These are phyloP conservation scores for Pterulicium gracile DNA, from an alignment of 1,284 basidiomycete species.

Conservation along the genomic window DNA sequence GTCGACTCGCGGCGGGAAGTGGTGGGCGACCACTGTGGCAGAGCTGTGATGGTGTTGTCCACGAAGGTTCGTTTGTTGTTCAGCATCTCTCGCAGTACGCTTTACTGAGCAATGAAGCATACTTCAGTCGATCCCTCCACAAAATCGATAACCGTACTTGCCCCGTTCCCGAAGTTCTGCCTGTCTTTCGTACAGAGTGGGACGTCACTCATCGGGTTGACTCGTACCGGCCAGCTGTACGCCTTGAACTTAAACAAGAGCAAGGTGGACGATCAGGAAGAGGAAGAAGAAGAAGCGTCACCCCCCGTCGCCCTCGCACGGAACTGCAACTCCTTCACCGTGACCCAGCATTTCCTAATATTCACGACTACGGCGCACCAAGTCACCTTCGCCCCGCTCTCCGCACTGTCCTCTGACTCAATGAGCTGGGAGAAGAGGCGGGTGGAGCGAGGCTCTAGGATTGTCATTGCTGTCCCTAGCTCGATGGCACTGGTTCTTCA, in stretches of 20 bases:
- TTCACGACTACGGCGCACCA: constrained; percentile 84
- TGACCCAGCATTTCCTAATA: constrained; percentile 77
- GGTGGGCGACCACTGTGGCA: too few species aligned
- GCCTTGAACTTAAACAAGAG: too few species aligned
- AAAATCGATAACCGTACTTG: too few species aligned
- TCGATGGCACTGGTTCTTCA: constrained; percentile 88
- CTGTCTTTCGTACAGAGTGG: constrained; percentile 18
- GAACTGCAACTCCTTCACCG: constrained; percentile 71
- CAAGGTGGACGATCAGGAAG: constrained; percentile 11
- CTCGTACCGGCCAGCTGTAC: constrained; percentile 54
- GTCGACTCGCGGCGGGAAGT: too few species aligned
- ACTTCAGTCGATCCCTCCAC: too few species aligned
- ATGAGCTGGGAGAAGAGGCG: constrained; percentile 60
- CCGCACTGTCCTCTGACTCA: constrained; percentile 23
- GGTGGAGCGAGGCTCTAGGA: constrained; percentile 79
- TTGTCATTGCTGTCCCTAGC: constrained; percentile 79
- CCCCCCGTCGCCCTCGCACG: constrained; percentile 29
- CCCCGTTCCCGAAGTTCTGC: constrained; percentile 53
- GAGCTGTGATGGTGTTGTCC: too few species aligned
- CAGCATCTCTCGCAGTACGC: too few species aligned
- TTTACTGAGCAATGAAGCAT: too few species aligned
- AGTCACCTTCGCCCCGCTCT: constrained; percentile 63
- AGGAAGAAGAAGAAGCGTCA: constrained; percentile 4
- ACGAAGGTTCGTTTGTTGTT: too few species aligned
- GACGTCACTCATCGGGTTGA: constrained; percentile 53